phyloP scores from a whole-genome alignment of 495 filamentous ascomycete genomes.

The Talaromyces stipitatus region DNA sequence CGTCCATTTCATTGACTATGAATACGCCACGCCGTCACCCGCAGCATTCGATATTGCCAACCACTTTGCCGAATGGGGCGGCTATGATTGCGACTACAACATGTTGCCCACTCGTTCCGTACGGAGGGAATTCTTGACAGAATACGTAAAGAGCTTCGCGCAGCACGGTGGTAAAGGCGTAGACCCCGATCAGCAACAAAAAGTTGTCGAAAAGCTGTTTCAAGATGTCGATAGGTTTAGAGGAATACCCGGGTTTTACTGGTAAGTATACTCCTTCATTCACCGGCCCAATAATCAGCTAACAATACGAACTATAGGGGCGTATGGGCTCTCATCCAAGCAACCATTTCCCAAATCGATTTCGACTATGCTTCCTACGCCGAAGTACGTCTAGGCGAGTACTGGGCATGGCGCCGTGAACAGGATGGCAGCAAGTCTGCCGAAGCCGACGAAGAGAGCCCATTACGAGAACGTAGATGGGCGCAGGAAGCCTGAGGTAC shows the following conservation, averaged over 20 bases:
- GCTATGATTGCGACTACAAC: slow-evolving; percentile 87
- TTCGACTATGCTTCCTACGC: slow-evolving; percentile 96
- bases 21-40: slow-evolving; percentile 89
- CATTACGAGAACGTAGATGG: slow-evolving; percentile 79
- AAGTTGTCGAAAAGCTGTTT: slow-evolving; percentile 58
- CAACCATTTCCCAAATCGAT: slow-evolving; percentile 89
- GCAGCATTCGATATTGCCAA: slow-evolving; percentile 99
- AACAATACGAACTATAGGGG: slow-evolving; percentile 53
- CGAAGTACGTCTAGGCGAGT: slow-evolving; percentile 80
- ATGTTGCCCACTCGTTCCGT: slow-evolving; percentile 72
- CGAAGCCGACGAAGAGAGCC: slow-evolving; percentile 49
- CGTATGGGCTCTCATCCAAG: slow-evolving; percentile 95
- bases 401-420: slow-evolving; percentile 88
- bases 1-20: slow-evolving; percentile 96
- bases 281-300: slow-evolving; percentile 1
- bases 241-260: slow-evolving; percentile 83
- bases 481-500: slow-evolving; percentile 37
- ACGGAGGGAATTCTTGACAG: slow-evolving; percentile 71
- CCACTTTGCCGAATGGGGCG: slow-evolving; percentile 98
- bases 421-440: slow-evolving; percentile 49
- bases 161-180: slow-evolving; percentile 25
- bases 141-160: slow-evolving; percentile 59
- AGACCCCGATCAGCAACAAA: slow-evolving; percentile 42
- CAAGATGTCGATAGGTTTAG: slow-evolving; percentile 81
- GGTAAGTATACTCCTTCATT: slow-evolving; percentile 34